Evolutionary conservation across 306 rosid genomes (phyloP), one percentile per base, ranked within the genome.

Genomic region (Cicer chorassanicum): DNA sequence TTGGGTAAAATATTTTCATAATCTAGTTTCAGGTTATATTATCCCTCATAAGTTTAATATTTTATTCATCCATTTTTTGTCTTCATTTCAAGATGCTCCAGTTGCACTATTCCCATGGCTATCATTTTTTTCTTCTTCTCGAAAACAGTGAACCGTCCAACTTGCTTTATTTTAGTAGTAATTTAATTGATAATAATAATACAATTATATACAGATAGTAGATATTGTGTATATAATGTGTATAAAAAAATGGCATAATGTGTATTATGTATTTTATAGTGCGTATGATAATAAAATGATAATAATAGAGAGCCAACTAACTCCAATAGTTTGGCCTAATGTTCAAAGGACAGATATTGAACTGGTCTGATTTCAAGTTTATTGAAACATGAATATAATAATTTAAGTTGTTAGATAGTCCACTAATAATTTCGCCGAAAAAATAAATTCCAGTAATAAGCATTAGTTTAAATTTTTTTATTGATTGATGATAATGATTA

Each of bases 331-430:
- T 29, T 29, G 36, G 36, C 3, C 36, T 29, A 29, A 29, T 4
- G 36, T 29, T 29, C 36, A 29, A 29, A 29, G 4, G 36, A 29
- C 36, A 29, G 0, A 29, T 29, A 29, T 29, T 29, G 36, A 29
- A 29, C 5, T 29, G 36, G 4, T 6, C 68, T 1, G 45, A 55
- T 71, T 70, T 45, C 42, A 43, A 16, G 24, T 77, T 57, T 29
- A 60, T 49, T 18, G 39, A 6, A 40, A 39, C 16, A 44, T 8
- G 44, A 76, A 21, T 8, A 65, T 62, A 69, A 55, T 79, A 74
- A 81, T 75, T 78, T 24, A 60, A 2, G 21, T 48, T 51, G 8
- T 34, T 51, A 4, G 4, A 39, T 53, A 39, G 80, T 74, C 79
- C 69, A 2, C 41, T 72, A 71, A 45, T 79, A 84, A 21, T 24